These are phyloP conservation scores for Nakataea oryzae DNA, from an alignment of 2,329 filamentous ascomycete genomes.

Conservation along the genomic window DNA sequence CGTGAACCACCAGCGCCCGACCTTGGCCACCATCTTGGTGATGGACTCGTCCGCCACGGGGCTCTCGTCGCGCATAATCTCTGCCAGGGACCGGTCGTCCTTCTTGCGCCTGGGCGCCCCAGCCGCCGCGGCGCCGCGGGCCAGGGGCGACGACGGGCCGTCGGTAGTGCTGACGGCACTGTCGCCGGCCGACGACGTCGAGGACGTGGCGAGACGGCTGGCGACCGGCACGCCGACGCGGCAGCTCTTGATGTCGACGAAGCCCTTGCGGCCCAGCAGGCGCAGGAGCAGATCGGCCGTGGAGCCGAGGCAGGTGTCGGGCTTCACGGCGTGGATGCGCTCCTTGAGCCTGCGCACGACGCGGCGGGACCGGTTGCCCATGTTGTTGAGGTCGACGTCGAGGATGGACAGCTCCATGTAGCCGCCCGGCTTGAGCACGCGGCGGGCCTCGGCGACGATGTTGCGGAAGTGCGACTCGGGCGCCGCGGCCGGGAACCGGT, in stretches of 20 bases:
- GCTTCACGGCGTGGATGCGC: conserved; percentile 42
- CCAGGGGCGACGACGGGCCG: conserved; percentile 9
- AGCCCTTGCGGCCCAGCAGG: conserved; percentile 58
- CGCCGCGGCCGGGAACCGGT: conserved; percentile 63
- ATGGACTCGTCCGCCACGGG: conserved; percentile 71
- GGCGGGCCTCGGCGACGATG: conserved; percentile 63
- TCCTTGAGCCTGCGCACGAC: conserved; percentile 64
- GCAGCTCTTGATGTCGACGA: conserved; percentile 63
- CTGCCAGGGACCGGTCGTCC: conserved; percentile 49
- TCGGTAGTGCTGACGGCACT: conserved; percentile 9
- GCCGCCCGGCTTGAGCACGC: conserved; percentile 67
- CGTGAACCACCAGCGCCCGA: conserved; percentile 94
- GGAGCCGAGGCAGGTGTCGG: conserved; percentile 49
- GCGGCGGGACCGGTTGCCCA: conserved; percentile 62
- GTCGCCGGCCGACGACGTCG: conserved; percentile 17
- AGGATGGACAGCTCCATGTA: conserved; percentile 71
- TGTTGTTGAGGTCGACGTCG: conserved; percentile 72
- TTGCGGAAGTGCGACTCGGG: conserved; percentile 60
- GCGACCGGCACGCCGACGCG: conserved; percentile 69
- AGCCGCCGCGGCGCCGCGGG: conserved; percentile 3
- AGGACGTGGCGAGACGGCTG: conserved; percentile 32
- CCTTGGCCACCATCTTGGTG: conserved; percentile 83
- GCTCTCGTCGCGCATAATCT: conserved; percentile 64
- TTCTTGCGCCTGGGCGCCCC: conserved; percentile 17
- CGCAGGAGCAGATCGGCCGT: conserved; percentile 53